Evolutionary conservation across 2,329 filamentous ascomycete species (phyloP), one percentile per base, ranked within the genome.

Genomic region (Lithohypha guttulata): DNA sequence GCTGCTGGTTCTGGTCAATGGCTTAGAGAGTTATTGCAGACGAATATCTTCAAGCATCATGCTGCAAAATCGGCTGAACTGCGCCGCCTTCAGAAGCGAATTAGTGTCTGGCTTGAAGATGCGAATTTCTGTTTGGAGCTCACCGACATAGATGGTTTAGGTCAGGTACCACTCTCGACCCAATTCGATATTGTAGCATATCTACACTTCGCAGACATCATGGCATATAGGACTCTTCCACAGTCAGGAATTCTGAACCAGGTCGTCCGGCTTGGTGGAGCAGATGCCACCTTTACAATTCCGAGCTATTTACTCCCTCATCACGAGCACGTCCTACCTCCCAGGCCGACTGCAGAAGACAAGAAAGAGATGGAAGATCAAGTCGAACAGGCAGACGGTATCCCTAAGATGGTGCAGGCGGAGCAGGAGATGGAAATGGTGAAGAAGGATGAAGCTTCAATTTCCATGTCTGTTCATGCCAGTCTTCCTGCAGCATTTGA

Each of bases 121-220:
- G 69, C 69, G 10, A 72, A 71, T 42, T 71, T 73, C 46, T 64
- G 63, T n/a, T 52, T 71, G 3, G 58, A 70, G 33, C 50, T 72
- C 0, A 58, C 53, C n/a, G 56, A 62, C 11, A 61, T 73, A 18
- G 55, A 57, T 3, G 65, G 62, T 15, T 53, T 63, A 3, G 66
- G 63, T 0, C 61, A 65, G 25, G 68, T 73, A 1, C 69, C 70
- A 1, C 53, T 71, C 34, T 62, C 63, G 42, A 63, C 66, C 1
- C 54, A 52, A 13, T 69, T 65, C 50, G 63, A 71, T 39, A 72
- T 73, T 35, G 53, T 61, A 25, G 60, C 56, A 35, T 58, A 62
- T 33, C 57, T 70, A 10, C 60, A 60, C 10, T 60, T 70, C 45
- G 52, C 57, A 4, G 68, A 71, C 45, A 58, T 71, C 28, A 63